phyloP scores from a whole-genome alignment of 176 grass and related monocot species.

The Hyparrhenia diplandra region DNA sequence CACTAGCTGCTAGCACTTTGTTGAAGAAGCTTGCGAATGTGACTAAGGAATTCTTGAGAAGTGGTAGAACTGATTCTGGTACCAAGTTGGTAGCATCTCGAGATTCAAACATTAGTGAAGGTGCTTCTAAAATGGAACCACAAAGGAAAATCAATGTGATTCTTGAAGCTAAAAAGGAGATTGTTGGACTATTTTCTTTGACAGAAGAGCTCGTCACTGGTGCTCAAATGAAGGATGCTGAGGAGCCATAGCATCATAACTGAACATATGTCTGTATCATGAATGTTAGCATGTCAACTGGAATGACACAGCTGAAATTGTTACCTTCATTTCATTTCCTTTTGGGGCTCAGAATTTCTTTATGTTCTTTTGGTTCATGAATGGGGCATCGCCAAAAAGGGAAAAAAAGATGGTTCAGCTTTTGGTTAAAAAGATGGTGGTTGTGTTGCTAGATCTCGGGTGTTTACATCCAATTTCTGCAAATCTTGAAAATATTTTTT shows the following conservation, averaged over 20 bases:
- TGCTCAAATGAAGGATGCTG: slow-evolving; percentile 16
- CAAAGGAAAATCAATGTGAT: slow-evolving; percentile 21
- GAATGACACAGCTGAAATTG: not conserved
- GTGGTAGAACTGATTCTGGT: slow-evolving; percentile 15
- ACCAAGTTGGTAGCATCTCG: slow-evolving; percentile 1
- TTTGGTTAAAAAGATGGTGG: not conserved
- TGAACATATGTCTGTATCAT: not conserved
- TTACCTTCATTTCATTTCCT: not conserved
- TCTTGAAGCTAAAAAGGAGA: slow-evolving; percentile 47
- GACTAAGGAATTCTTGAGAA: slow-evolving; percentile 35
- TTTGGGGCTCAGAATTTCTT: not conserved
- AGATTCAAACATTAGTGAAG: not conserved
- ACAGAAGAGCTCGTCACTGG: slow-evolving; percentile 40
- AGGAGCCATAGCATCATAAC: slow-evolving; percentile 12
- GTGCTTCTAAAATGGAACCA: not conserved
- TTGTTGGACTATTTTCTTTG: slow-evolving; percentile 48
- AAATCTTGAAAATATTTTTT: not conserved
- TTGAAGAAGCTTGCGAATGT: slow-evolving; percentile 39
- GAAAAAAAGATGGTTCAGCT: not conserved
- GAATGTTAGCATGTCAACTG: not conserved
- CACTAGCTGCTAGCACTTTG: slow-evolving; percentile 39
- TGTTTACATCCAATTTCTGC: not conserved
- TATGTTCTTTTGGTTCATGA: not conserved
- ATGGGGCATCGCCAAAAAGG: not conserved
- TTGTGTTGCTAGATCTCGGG: not conserved